A percentile compares a stretch with the other conserved stretches of the same genome.
Evolutionary conservation across 139 green algal species (phyloP).

Genomic region (Penium margaritaceum): DNA sequence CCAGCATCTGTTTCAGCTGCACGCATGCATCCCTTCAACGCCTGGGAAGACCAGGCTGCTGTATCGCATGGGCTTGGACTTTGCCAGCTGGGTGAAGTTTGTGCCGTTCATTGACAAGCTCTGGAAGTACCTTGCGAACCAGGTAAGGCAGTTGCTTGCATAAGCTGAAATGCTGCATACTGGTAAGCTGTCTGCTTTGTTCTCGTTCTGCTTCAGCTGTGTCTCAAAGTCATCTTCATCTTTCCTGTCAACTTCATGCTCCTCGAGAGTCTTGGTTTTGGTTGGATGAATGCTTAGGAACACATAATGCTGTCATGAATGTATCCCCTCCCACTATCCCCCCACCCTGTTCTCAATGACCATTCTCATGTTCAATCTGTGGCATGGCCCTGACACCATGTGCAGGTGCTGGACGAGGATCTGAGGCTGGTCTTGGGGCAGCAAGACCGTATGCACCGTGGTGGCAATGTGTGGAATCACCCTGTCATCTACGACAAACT

Average conservation of each 20-base stretch:
- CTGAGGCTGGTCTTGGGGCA: conserved; percentile 87
- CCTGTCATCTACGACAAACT: conserved; percentile 96
- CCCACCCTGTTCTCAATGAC: no score
- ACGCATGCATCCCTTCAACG: conserved; percentile 85
- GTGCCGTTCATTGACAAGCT: conserved; percentile 78
- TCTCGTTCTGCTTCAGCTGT: no score
- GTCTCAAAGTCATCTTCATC: no score
- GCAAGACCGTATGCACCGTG: conserved; percentile 81
- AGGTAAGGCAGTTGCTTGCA: no score
- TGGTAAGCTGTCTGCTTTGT: no score
- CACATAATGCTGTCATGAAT: no score
- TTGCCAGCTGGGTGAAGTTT: conserved; percentile 73
- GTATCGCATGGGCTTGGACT: conserved; percentile 96
- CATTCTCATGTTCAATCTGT: background rate
- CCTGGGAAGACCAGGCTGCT: conserved; percentile 81
- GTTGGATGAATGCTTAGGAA: background rate
- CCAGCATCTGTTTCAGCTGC: conserved; percentile 92
- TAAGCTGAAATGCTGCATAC: no score
- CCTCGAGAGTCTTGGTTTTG: no score
- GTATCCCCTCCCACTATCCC: no score
- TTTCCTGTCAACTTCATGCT: background rate
- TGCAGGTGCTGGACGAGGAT: conserved; percentile 92
- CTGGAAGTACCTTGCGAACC: conserved; percentile 74
- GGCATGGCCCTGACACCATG: no score
- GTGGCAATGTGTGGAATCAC: conserved; percentile 79